Evolutionary conservation across 257 asterid genomes (phyloP).

Genomic region (Scutellaria galericulata): DNA sequence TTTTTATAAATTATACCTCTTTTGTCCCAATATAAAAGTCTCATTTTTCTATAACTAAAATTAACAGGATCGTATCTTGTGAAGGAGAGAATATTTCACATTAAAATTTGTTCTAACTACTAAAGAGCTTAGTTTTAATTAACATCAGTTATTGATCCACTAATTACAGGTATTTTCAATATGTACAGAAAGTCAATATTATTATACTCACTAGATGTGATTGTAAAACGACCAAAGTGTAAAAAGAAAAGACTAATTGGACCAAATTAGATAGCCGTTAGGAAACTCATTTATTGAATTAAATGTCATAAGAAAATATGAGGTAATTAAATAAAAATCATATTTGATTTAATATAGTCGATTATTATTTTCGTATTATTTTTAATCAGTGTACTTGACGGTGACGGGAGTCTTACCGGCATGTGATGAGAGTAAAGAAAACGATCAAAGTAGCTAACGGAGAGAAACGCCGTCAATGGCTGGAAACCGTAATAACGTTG

Average conservation of each 20-base stretch:
- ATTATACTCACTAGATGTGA: neutral
- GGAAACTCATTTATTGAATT: neutral
- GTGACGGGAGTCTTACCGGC: slow-evolving; percentile 68
- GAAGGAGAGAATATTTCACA: no score
- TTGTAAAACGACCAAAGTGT: neutral
- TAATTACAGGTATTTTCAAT: slow-evolving; percentile 22
- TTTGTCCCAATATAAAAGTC: no score
- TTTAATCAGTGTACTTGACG: slow-evolving; percentile 19
- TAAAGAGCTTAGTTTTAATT: neutral
- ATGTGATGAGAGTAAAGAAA: slow-evolving; percentile 70
- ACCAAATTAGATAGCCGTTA: slow-evolving; percentile 16
- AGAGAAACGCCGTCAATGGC: slow-evolving; percentile 88
- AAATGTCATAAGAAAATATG: neutral
- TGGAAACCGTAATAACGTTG: slow-evolving; percentile 83
- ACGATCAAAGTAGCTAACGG: slow-evolving; percentile 89
- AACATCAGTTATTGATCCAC: neutral
- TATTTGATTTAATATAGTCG: no score
- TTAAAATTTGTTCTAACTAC: neutral
- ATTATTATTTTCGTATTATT: neutral
- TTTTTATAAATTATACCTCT: slow-evolving; percentile 8
- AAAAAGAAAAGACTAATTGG: no score
- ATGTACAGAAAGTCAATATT: slow-evolving; percentile 27
- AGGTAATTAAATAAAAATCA: neutral
- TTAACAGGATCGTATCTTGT: no score
- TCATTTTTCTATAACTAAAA: no score